Base-by-base conservation (phyloP, 2,329 filamentous ascomycete genomes). In the Exophiala bonariae region DNA sequence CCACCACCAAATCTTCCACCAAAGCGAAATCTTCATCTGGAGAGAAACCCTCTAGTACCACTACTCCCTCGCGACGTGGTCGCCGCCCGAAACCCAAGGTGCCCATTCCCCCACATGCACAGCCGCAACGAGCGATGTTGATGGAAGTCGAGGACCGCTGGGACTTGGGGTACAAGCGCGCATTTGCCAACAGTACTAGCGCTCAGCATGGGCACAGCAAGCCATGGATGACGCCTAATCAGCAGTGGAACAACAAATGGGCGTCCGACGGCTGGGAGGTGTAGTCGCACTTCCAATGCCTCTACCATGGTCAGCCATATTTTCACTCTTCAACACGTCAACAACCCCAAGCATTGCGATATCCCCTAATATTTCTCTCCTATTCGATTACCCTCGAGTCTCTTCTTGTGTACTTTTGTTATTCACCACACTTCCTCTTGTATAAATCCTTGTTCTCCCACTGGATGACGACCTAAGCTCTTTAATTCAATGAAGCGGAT, bases 51-150 rank as follows among this genome's bases (percentile, higher is more conserved):
- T 19, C 16, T 2, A 10, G 17, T 19, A 36, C 40, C 48, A 26
- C 23, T 11, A 26, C 23, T 11, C 23, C 23, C 6, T 6, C 11
- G 23, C 23, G 23, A 6, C 30, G 51, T 11, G 54, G 55, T 3
- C 47, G 57, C n/a, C 48, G 52, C 9, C 54, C 59, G 2, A 68
- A 62, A 42, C 40, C 60, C 3, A 60, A 60, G 28, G 43, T 61
- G 17, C 67, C 66, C n/a, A 52, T 58, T 14, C 52, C 63, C 19
- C 55, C 59, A 14, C 60, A 68, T 13, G 67, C 68, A 10, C 63
- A 68, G 43, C 69, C 71, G 6, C 72, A 75, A 47, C 62, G 65
- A 31, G 70, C 71, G 10, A 59, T 75, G 22, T 58, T 75, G 7
- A 70, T 74, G 67, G 71, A 74, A 43, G 59, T 73, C 23, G 55